phyloP scores from a whole-genome alignment of 176 grass and related monocot genomes.

The Panicum miliaceum region DNA sequence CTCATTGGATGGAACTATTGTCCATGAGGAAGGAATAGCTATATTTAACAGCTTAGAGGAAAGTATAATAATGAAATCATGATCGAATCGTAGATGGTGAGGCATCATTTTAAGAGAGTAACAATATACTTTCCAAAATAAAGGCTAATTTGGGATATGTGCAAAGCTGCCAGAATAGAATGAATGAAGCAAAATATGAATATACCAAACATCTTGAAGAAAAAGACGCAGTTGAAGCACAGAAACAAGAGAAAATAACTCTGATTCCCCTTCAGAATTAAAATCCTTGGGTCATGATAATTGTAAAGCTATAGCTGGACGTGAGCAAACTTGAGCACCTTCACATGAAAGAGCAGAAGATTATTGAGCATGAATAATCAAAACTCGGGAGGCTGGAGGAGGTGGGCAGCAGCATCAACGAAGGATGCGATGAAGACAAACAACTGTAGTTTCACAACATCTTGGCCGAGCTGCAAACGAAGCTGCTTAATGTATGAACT shows the following conservation, averaged over 20 bases:
- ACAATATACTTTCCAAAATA: constrained; percentile 31
- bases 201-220: neutral
- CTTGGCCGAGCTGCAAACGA: neutral
- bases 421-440: neutral
- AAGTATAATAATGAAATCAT: constrained; percentile 14
- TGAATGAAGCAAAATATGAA: constrained; percentile 40
- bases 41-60: constrained; percentile 44
- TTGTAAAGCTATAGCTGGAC: constrained; percentile 26
- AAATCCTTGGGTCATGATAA: constrained; percentile 29
- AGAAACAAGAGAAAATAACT: neutral
- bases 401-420: neutral
- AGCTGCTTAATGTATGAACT: too few species aligned
- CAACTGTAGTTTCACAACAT: neutral
- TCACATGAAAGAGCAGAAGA: neutral
- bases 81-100: constrained; percentile 28
- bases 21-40: neutral
- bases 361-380: neutral
- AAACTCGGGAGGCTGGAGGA: neutral
- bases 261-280: neutral
- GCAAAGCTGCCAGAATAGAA: neutral
- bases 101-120: constrained; percentile 28
- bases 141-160: too few species aligned
- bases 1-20: too few species aligned
- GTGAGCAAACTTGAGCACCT: constrained; percentile 37
- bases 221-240: constrained; percentile 17